A percentile compares a stretch with the other conserved stretches of the same genome.
These are phyloP conservation scores for Aspergillus sclerotioniger DNA, from an alignment of 495 filamentous ascomycete species.

Conservation along the genomic window DNA sequence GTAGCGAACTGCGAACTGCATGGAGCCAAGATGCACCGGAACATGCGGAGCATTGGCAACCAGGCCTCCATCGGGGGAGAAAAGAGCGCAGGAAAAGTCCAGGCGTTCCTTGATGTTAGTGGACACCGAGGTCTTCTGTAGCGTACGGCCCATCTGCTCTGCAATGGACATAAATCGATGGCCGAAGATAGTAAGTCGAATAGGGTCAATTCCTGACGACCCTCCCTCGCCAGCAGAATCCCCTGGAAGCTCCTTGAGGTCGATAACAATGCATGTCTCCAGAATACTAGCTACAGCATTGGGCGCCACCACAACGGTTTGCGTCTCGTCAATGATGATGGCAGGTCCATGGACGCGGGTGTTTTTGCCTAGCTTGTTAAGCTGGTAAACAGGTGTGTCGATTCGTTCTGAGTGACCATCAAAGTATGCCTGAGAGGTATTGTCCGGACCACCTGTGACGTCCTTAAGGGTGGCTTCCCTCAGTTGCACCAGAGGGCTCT, in stretches of 20 bases:
- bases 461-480: slow-evolving; percentile 30
- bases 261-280: slow-evolving; percentile 48
- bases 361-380: slow-evolving; percentile 75
- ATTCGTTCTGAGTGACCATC: slow-evolving; percentile 61
- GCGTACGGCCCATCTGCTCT: slow-evolving; percentile 93
- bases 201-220: slow-evolving; percentile 69
- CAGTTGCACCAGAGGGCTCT: slow-evolving; percentile 38
- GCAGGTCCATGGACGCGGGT: slow-evolving; percentile 80
- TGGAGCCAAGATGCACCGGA: slow-evolving; percentile 86
- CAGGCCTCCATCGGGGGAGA: slow-evolving; percentile 84
- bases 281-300: slow-evolving; percentile 54
- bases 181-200: slow-evolving; percentile 92
- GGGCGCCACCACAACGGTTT: slow-evolving; percentile 91
- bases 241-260: slow-evolving; percentile 46
- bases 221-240: slow-evolving; percentile 73
- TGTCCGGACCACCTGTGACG: slow-evolving; percentile 26
- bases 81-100: slow-evolving; percentile 95
- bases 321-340: slow-evolving; percentile 89
- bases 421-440: slow-evolving; percentile 45
- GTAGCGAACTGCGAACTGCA: slow-evolving; percentile 92
- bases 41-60: slow-evolving; percentile 96
- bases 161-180: slow-evolving; percentile 99
- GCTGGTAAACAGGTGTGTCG: slow-evolving; percentile 81
- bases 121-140: slow-evolving; percentile 96
- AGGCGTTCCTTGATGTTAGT: slow-evolving; percentile 98